Percentiles rank a stretch among this genome's conserved stretches.
phyloP scores from a whole-genome alignment of 202 grass and related monocot species.

The Elaeis oleifera region DNA sequence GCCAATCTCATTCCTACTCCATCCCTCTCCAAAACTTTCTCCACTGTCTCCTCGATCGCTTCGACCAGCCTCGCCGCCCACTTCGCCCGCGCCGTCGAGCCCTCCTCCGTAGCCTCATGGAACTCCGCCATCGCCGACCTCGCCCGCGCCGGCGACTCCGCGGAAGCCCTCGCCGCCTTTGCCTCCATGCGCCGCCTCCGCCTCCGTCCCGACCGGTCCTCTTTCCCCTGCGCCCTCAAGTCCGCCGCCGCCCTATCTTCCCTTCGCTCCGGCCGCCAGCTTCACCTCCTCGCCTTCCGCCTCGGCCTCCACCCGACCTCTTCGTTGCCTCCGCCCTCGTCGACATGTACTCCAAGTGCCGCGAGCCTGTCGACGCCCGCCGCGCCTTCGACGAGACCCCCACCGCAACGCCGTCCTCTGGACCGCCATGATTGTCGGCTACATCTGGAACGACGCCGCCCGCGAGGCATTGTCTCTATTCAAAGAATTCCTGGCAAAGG shows the following conservation, averaged over 20 bases:
- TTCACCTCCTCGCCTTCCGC: conserved; percentile 58
- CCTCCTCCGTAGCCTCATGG: conserved; percentile 61
- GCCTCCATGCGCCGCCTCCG: conserved; percentile 38
- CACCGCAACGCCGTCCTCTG: conserved; percentile 46
- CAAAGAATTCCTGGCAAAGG: conserved; percentile 28
- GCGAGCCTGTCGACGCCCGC: conserved; percentile 43
- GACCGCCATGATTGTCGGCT: conserved; percentile 71
- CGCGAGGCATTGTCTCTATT: conserved; percentile 41
- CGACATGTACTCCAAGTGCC: conserved; percentile 72
- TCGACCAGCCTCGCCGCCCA: conserved; percentile 30
- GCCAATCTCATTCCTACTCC: background rate
- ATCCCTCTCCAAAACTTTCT: no score
- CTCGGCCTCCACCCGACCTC: conserved; percentile 49
- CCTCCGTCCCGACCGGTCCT: conserved; percentile 30
- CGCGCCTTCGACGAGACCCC: conserved; percentile 64
- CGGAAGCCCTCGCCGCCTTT: conserved; percentile 43
- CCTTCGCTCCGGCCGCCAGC: conserved; percentile 59
- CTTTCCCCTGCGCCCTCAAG: conserved; percentile 53
- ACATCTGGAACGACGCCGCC: conserved; percentile 41
- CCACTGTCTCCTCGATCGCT: background rate
- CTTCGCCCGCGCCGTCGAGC: conserved; percentile 52
- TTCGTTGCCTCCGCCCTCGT: conserved; percentile 64
- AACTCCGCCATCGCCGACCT: conserved; percentile 67
- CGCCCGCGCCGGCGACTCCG: conserved; percentile 45
- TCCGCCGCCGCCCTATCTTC: conserved; percentile 49